A percentile compares a stretch with the other conserved stretches of the same genome.
Evolutionary conservation across 179 eudicot species (phyloP).

Genomic region (Amaranthus tricolor): DNA sequence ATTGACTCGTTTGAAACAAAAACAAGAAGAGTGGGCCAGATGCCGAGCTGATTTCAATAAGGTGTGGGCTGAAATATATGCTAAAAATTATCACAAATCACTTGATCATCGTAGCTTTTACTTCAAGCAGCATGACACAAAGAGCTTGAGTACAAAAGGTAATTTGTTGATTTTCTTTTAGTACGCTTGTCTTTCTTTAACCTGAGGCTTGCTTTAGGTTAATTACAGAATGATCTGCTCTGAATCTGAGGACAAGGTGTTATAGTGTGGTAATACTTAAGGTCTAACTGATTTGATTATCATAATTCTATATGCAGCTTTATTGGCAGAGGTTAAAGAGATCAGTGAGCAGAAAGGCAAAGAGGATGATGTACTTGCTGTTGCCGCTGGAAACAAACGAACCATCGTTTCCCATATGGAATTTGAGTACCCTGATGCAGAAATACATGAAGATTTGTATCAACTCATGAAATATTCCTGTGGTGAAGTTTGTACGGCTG

Average conservation of each 20-base stretch:
- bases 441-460: constrained; percentile 75
- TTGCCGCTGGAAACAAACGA: constrained; percentile 72
- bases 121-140: constrained; percentile 59
- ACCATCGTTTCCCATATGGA: constrained; percentile 59
- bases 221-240: background rate
- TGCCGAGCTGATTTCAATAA: constrained; percentile 55
- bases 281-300: background rate
- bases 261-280: background rate
- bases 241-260: background rate
- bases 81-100: constrained; percentile 57
- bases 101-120: constrained; percentile 67
- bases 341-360: constrained; percentile 68
- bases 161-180: constrained; percentile 7
- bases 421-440: constrained; percentile 64
- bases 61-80: constrained; percentile 56
- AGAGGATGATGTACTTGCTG: constrained; percentile 56
- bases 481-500: constrained; percentile 81
- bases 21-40: constrained; percentile 79
- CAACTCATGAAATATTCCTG: constrained; percentile 82
- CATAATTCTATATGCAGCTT: constrained; percentile 48
- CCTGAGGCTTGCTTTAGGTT: background rate
- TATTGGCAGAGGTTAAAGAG: constrained; percentile 79
- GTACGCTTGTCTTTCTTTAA: background rate
- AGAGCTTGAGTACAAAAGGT: constrained; percentile 58
- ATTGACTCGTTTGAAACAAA: constrained; percentile 87